phyloP scores from a whole-genome alignment of 768 basidiomycete species.

The Lactifluus echinatus region DNA sequence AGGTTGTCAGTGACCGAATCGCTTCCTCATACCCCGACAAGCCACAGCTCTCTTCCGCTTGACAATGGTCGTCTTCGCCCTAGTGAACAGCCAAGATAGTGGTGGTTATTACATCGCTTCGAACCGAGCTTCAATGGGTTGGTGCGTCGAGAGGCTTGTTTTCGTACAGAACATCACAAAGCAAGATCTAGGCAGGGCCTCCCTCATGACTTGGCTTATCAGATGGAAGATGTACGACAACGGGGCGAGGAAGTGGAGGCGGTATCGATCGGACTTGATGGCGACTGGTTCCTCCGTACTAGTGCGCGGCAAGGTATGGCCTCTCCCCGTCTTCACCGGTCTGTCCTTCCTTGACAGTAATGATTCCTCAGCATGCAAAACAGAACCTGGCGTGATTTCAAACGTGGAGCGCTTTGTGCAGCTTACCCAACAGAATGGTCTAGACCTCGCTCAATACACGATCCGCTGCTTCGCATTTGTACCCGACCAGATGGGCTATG shows the following conservation, averaged over 20 bases:
- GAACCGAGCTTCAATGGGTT: no score
- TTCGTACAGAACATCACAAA: no score
- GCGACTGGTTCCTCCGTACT: constrained; percentile 15
- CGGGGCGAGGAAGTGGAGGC: constrained; percentile 4
- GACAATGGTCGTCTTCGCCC: no score
- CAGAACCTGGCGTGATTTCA: neutral
- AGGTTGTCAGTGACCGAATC: no score
- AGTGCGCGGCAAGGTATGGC: constrained; percentile 6
- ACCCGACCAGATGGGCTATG: constrained; percentile 1
- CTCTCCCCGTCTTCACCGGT: neutral
- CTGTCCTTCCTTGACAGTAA: neutral
- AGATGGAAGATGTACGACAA: neutral
- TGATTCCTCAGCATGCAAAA: constrained; percentile 3
- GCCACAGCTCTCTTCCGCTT: no score
- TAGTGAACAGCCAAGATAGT: no score
- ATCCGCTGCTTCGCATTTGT: constrained; percentile 10
- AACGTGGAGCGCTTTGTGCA: constrained; percentile 6
- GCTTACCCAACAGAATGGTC: neutral
- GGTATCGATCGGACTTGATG: constrained; percentile 8
- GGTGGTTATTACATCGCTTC: no score
- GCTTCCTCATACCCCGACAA: no score
- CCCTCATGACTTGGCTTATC: constrained; percentile 4
- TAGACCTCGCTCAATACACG: neutral
- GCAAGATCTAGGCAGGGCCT: neutral
- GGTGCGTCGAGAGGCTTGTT: no score